A percentile compares a stretch with the other conserved stretches of the same genome.
Evolutionary conservation across 148 eudicot genomes (phyloP).

Genomic region (Gaultheria prostrata): DNA sequence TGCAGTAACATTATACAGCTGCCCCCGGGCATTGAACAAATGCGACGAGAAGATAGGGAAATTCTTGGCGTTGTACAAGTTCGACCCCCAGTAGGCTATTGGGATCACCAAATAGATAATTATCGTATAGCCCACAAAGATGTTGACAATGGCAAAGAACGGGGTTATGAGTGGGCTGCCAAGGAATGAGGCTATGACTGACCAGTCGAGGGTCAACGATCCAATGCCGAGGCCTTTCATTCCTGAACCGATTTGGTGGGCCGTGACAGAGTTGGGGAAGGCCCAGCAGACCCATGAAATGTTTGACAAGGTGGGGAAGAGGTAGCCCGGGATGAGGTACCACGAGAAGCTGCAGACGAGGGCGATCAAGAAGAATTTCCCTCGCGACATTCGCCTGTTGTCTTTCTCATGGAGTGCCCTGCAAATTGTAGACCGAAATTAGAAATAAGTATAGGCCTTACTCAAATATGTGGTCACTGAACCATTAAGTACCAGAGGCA

Average conservation of each 20-base stretch:
- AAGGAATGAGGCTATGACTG: constrained; percentile 35
- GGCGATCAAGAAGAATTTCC: constrained; percentile 50
- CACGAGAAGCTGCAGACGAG: constrained; percentile 42
- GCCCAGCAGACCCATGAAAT: constrained; percentile 54
- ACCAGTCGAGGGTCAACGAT: constrained; percentile 57
- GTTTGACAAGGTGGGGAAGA: constrained; percentile 36
- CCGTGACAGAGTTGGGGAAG: constrained; percentile 40
- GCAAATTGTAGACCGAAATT: not conserved
- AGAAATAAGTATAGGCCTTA: not conserved
- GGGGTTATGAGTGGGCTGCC: constrained; percentile 51
- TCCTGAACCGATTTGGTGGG: constrained; percentile 62
- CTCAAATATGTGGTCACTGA: not conserved
- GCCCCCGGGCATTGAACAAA: constrained; percentile 36
- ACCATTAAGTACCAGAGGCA: no score
- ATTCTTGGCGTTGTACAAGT: constrained; percentile 36
- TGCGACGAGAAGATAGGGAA: constrained; percentile 44
- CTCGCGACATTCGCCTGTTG: constrained; percentile 29
- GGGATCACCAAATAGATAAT: constrained; percentile 44
- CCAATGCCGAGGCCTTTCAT: constrained; percentile 49
- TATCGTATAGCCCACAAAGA: constrained; percentile 34
- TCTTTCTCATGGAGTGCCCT: constrained; percentile 51
- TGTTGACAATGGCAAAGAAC: constrained; percentile 46
- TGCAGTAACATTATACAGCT: constrained; percentile 29
- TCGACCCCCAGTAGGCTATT: constrained; percentile 46
- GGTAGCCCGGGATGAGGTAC: constrained; percentile 50